phyloP scores from a whole-genome alignment of 805 yeast genomes.

The Metschnikowia bowlesiae region DNA sequence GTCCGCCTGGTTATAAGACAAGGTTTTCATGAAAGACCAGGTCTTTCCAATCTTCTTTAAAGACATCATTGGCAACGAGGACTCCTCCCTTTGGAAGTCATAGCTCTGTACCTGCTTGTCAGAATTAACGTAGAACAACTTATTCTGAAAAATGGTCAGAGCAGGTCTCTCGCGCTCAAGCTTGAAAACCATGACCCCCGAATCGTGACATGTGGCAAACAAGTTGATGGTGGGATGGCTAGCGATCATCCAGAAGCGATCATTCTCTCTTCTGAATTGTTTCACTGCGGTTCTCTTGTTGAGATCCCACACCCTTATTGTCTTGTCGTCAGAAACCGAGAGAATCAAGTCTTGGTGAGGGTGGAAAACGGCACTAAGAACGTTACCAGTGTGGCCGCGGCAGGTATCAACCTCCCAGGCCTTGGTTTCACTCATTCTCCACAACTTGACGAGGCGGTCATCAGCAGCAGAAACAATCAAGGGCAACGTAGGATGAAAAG shows the following conservation, averaged over 20 bases:
- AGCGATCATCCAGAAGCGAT: slow-evolving; percentile 89
- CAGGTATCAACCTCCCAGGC: slow-evolving; percentile 99
- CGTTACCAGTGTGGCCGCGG: slow-evolving; percentile 95
- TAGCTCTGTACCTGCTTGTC: slow-evolving; percentile 83
- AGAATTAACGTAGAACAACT: slow-evolving; percentile 67
- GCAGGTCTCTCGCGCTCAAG: slow-evolving; percentile 97
- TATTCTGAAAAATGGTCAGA: slow-evolving; percentile 65
- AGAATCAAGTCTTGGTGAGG: slow-evolving; percentile 88
- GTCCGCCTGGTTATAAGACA: slow-evolving; percentile 91
- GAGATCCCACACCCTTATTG: slow-evolving; percentile 94
- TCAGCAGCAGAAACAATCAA: slow-evolving; percentile 94
- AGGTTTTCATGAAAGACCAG: slow-evolving; percentile 79
- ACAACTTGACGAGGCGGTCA: slow-evolving; percentile 88
- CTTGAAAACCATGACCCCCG: slow-evolving; percentile 97
- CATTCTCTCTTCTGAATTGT: slow-evolving; percentile 89
- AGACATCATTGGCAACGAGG: slow-evolving; percentile 74
- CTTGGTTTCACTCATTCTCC: slow-evolving; percentile 97
- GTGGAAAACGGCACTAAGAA: slow-evolving; percentile 84
- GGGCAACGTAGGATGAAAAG: slow-evolving; percentile 96
- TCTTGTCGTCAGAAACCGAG: slow-evolving; percentile 94
- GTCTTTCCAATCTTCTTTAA: slow-evolving; percentile 79
- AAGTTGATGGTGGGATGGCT: slow-evolving; percentile 87
- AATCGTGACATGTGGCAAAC: slow-evolving; percentile 95
- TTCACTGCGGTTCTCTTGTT: slow-evolving; percentile 90
- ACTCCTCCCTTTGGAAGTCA: slow-evolving; percentile 60